phyloP scores from a whole-genome alignment of 768 basidiomycete species.

The Kwoniella dejecticola region DNA sequence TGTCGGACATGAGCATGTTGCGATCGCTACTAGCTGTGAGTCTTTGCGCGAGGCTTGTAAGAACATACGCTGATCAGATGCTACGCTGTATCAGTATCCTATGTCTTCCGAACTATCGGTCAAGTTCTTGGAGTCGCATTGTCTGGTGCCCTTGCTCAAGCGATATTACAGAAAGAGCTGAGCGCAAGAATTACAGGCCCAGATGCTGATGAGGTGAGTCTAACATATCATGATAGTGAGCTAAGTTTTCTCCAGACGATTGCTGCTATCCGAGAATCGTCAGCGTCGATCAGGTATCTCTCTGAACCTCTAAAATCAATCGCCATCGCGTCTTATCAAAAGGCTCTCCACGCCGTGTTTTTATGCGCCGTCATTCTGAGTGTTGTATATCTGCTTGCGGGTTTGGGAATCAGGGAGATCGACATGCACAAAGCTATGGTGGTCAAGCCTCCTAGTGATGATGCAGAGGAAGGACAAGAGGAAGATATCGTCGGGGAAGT shows the following conservation, averaged over 20 bases:
- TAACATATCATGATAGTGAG: too few species aligned
- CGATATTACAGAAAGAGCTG: constrained; percentile 71
- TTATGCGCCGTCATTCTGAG: constrained; percentile 36
- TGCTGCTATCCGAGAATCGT: constrained; percentile 49
- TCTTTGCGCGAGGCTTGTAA: constrained; percentile 74
- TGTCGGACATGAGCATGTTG: constrained; percentile 69
- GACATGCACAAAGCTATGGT: constrained; percentile 24
- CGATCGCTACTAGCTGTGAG: constrained; percentile 83
- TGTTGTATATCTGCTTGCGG: constrained; percentile 28
- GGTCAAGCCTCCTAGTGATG: constrained; percentile 1
- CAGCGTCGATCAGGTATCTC: constrained; percentile 47
- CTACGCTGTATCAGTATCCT: constrained; percentile 74
- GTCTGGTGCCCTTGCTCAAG: constrained; percentile 80
- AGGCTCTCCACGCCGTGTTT: constrained; percentile 50
- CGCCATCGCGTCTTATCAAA: constrained; percentile 46
- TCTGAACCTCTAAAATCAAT: constrained; percentile 28
- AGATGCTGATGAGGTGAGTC: constrained; percentile 59
- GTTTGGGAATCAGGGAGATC: constrained; percentile 40
- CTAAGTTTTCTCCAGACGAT: constrained; percentile 44
- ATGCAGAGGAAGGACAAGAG: background rate
- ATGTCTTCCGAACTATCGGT: constrained; percentile 89
- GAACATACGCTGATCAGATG: constrained; percentile 23
- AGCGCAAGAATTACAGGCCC: constrained; percentile 75
- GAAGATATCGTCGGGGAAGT: constrained; percentile 8
- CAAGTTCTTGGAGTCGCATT: constrained; percentile 94